Conservation (phyloP, 1,284 basidiomycete species). For the Coniferiporia sulphurascens region DNA sequence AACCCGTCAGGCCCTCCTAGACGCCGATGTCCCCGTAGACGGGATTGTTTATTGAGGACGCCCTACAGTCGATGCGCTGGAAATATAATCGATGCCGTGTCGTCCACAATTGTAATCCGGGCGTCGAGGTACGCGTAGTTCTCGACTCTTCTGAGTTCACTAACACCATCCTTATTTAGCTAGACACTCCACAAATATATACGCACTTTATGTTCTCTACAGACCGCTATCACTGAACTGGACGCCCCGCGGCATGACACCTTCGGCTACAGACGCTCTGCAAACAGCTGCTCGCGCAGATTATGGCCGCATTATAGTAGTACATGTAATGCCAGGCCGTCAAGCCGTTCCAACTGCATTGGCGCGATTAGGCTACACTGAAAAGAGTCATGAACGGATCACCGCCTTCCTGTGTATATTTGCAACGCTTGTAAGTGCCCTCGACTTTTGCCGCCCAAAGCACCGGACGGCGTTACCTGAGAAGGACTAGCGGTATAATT, state of each 20-base stretch:
- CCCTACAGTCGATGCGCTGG: conserved; percentile 39
- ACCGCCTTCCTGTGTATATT: no score
- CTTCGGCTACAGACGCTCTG: conserved; percentile 42
- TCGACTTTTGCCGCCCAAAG: no score
- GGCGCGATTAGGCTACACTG: conserved; percentile 48
- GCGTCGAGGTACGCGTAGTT: conserved; percentile 37
- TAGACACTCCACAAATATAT: no score
- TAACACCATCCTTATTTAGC: no score
- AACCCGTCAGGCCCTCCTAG: conserved; percentile 34
- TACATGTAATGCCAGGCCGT: conserved; percentile 41
- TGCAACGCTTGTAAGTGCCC: no score
- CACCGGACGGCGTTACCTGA: no score
- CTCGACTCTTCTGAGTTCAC: not conserved
- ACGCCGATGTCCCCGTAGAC: conserved; percentile 42
- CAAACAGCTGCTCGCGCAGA: conserved; percentile 46
- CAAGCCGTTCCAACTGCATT: conserved; percentile 37
- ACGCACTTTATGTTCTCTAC: no score
- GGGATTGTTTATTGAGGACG: conserved; percentile 49
- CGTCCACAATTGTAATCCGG: conserved; percentile 41
- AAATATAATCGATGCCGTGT: conserved; percentile 35
- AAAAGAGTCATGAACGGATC: conserved; percentile 26
- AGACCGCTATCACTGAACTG: conserved; percentile 45
- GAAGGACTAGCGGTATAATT: no score
- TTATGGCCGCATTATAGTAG: conserved; percentile 43
- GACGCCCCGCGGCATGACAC: conserved; percentile 49